Percentiles rank a stretch among this genome's conserved stretches.
phyloP scores from a whole-genome alignment of 1,284 basidiomycete species.

The Meira nashicola region DNA sequence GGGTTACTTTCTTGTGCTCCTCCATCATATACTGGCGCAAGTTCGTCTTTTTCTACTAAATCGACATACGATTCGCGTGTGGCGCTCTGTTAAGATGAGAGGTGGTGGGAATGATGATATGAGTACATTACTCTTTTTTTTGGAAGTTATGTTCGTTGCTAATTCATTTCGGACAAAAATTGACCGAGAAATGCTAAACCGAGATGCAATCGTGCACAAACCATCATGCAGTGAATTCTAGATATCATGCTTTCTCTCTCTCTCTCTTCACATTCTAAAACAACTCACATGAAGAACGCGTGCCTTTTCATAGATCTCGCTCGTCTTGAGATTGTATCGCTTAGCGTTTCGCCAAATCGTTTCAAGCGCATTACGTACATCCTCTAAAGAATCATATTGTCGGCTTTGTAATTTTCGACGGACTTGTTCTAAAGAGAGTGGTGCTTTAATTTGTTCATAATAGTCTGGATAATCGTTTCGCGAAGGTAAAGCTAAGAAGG shows the following conservation, averaged over 20 bases:
- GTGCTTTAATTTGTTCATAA: slow-evolving; percentile 76
- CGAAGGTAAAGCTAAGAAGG: slow-evolving; percentile 73
- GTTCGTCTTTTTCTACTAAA: slow-evolving; percentile 20
- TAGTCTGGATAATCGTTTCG: slow-evolving; percentile 83
- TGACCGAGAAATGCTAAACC: no score
- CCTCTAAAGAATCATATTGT: slow-evolving; percentile 65
- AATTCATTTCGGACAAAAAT: no score
- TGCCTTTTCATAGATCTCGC: slow-evolving; percentile 78
- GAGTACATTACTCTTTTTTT: no score
- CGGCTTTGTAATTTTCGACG: slow-evolving; percentile 63
- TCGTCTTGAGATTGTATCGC: slow-evolving; percentile 79
- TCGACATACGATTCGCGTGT: slow-evolving; percentile 22
- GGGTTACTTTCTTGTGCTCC: not conserved
- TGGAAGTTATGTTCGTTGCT: no score
- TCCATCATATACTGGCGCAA: not conserved
- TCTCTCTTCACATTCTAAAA: no score
- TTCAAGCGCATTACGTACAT: slow-evolving; percentile 74
- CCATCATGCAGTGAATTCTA: no score
- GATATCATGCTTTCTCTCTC: no score
- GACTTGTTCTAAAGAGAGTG: slow-evolving; percentile 81
- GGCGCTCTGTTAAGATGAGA: not conserved
- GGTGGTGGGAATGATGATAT: not conserved
- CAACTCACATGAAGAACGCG: slow-evolving; percentile 62
- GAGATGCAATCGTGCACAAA: no score
- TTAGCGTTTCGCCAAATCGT: slow-evolving; percentile 85